These are phyloP conservation scores for Geosmithia morbida DNA, from an alignment of 2,329 filamentous ascomycete genomes.

Conservation along the genomic window DNA sequence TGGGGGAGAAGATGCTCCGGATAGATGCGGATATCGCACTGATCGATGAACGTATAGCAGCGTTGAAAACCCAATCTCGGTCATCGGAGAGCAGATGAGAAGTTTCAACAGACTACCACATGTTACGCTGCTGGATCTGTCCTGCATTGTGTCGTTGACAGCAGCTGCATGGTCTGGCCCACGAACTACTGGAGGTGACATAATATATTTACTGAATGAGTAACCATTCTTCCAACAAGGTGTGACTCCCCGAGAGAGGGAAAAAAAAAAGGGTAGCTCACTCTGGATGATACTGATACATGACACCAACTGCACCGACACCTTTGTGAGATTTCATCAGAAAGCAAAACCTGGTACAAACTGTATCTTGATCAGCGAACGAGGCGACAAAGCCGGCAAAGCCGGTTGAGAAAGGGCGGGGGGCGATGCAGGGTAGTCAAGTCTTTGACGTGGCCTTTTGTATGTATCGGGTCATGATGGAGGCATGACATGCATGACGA, in stretches of 20 bases:
- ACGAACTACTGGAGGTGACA: not conserved
- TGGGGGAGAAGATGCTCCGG: conserved; percentile 55
- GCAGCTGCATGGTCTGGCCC: too few species aligned
- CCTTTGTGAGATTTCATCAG: not conserved
- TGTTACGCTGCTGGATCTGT: not conserved
- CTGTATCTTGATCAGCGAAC: not conserved
- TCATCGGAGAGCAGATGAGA: not conserved
- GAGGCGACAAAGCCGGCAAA: not conserved
- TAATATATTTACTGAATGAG: not conserved
- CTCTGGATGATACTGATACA: not conserved
- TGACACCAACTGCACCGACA: too few species aligned
- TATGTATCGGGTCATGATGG: not conserved
- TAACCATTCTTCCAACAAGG: not conserved
- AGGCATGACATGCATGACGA: not conserved
- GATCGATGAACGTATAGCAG: conserved; percentile 58
- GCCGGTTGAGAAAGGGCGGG: not conserved
- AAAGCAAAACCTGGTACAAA: not conserved
- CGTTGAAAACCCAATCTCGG: conserved; percentile 10
- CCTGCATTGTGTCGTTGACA: too few species aligned
- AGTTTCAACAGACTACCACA: not conserved
- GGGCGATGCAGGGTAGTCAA: not conserved
- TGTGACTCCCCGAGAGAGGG: too few species aligned
- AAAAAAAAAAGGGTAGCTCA: too few species aligned
- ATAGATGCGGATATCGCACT: conserved; percentile 67
- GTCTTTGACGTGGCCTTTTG: not conserved